Evolutionary conservation across 805 yeast species (phyloP).

Genomic region (Candida wancherniae): DNA sequence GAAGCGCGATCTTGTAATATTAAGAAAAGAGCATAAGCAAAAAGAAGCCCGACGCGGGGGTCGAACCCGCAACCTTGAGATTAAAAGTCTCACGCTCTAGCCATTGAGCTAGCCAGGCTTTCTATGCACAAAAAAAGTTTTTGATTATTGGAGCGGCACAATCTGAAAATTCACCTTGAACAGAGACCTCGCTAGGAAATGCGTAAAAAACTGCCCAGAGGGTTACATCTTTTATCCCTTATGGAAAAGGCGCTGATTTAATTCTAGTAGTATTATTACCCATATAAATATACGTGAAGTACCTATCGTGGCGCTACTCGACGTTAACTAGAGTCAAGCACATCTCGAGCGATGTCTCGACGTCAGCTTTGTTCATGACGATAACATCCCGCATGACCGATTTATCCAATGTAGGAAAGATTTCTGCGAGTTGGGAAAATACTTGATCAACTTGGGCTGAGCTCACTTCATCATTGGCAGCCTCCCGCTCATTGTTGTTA

Average conservation of each 20-base stretch:
- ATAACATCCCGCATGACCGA: slow-evolving; percentile 69
- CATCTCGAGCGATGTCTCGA: slow-evolving; percentile 73
- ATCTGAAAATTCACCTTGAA: no score
- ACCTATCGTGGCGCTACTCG: no score
- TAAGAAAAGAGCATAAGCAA: not conserved
- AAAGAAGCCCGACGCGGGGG: slow-evolving; percentile 19
- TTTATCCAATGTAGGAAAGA: slow-evolving; percentile 73
- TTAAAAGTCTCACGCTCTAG: slow-evolving; percentile 19
- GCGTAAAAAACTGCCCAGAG: no score
- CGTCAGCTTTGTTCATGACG: slow-evolving; percentile 55
- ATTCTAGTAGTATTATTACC: no score
- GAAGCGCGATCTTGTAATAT: no score
- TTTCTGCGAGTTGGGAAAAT: slow-evolving; percentile 48
- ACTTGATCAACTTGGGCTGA: slow-evolving; percentile 21
- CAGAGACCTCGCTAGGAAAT: no score
- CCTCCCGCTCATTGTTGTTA: not conserved
- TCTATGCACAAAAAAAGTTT: no score
- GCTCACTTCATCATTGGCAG: not conserved
- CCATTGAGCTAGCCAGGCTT: slow-evolving; percentile 19
- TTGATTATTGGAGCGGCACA: no score
- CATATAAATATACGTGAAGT: no score
- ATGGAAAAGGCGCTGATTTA: no score
- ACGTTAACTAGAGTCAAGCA: slow-evolving; percentile 32
- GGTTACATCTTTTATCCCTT: no score
- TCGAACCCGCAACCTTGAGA: slow-evolving; percentile 20